Percentiles rank a stretch among this genome's conserved stretches.
Evolutionary conservation across 352 stramenopile species (phyloP).

Genomic region (Halophytophthora batemanensis): DNA sequence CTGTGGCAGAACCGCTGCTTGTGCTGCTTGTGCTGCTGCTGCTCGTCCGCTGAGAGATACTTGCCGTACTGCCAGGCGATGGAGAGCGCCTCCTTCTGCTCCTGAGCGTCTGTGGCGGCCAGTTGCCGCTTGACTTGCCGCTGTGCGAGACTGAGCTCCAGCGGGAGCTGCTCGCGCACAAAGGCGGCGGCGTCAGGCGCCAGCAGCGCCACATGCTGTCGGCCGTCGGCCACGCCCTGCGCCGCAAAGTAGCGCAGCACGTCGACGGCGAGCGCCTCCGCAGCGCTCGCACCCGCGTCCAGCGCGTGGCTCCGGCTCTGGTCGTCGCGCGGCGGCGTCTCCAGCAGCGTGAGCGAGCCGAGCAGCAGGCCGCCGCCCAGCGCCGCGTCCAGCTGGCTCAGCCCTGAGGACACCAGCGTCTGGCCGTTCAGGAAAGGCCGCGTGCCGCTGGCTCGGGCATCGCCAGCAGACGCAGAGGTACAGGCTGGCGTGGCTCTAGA

Average conservation of each 20-base stretch:
- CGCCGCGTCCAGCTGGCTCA: slow-evolving; percentile 49
- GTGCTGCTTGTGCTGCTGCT: slow-evolving; percentile 7
- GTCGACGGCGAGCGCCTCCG: slow-evolving; percentile 37
- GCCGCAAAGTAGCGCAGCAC: slow-evolving; percentile 65
- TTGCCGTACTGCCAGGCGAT: slow-evolving; percentile 83
- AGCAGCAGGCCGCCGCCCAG: slow-evolving; percentile 57
- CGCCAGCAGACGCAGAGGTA: no score
- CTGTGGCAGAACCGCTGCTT: slow-evolving; percentile 63
- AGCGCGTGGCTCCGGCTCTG: no score
- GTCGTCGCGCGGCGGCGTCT: slow-evolving; percentile 19
- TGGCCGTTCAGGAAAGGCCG: slow-evolving; percentile 74
- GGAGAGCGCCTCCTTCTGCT: slow-evolving; percentile 28
- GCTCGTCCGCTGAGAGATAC: no score
- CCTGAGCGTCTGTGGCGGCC: neutral
- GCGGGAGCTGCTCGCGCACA: slow-evolving; percentile 35
- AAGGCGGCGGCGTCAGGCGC: slow-evolving; percentile 39
- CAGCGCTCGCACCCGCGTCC: slow-evolving; percentile 12
- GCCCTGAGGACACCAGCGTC: slow-evolving; percentile 49
- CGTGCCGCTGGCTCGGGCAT: no score
- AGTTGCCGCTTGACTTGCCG: slow-evolving; percentile 63
- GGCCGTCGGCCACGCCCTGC: slow-evolving; percentile 41
- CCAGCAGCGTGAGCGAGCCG: slow-evolving; percentile 45
- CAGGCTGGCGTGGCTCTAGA: no score
- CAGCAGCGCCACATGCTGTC: slow-evolving; percentile 35
- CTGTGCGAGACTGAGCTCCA: slow-evolving; percentile 68